These are phyloP conservation scores for Silene noctiflora DNA, from an alignment of 179 eudicot genomes.

Conservation along the genomic window DNA sequence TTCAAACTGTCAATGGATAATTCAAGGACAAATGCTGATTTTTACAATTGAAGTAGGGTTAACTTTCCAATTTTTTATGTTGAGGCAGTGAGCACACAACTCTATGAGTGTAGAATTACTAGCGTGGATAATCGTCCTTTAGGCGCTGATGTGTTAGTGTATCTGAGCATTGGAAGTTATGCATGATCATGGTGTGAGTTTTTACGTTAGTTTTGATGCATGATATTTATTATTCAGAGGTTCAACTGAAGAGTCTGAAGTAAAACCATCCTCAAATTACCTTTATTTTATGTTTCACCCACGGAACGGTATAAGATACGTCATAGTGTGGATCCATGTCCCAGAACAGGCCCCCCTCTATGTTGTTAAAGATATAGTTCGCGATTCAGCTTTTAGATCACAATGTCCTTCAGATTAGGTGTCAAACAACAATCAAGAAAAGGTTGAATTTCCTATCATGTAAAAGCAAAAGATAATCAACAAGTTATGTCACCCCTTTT, in stretches of 20 bases:
- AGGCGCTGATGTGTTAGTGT: not conserved
- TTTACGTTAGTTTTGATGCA: not conserved
- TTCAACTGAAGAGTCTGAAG: not conserved
- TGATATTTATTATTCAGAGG: not conserved
- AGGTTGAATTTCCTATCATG: not conserved
- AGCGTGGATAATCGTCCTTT: not conserved
- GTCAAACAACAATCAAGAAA: not conserved
- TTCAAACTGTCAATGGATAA: not conserved
- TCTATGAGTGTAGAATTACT: not conserved
- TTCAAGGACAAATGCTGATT: not conserved
- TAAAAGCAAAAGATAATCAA: not conserved
- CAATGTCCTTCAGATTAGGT: not conserved
- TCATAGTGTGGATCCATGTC: not conserved
- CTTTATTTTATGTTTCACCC: not conserved
- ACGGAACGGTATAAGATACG: not conserved
- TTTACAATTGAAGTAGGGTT: not conserved
- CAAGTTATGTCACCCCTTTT: not conserved
- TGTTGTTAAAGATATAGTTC: not conserved
- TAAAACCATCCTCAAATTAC: not conserved
- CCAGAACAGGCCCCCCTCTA: not conserved
- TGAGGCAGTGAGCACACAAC: not conserved
- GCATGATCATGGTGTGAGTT: not conserved
- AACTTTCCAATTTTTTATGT: not conserved
- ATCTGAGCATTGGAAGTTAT: not conserved
- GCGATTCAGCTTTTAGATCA: not conserved